Conservation (phyloP, 106 monocot genomes). For the Apostasia shenzhenica region DNA sequence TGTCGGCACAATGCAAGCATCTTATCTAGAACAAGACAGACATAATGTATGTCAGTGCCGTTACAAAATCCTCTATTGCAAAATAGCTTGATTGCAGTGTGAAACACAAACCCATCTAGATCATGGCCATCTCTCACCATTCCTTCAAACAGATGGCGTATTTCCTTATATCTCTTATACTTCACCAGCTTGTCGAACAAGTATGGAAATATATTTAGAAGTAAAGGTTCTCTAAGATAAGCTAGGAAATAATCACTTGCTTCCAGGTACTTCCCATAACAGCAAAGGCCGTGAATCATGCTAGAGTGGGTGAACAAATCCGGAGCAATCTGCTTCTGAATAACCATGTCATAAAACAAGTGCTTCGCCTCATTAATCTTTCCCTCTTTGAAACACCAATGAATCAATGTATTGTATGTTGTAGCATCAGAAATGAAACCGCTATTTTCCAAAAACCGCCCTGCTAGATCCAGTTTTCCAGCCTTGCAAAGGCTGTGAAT, state of each 20-base stretch:
- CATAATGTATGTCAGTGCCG: constrained; percentile 18
- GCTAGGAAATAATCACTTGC: constrained; percentile 25
- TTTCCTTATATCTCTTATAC: constrained; percentile 17
- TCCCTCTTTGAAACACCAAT: constrained; percentile 26
- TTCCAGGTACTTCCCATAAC: constrained; percentile 24
- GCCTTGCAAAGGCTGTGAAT: constrained; percentile 45
- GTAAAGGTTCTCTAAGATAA: constrained; percentile 24
- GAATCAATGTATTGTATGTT: constrained; percentile 47
- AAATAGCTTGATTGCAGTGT: constrained; percentile 25
- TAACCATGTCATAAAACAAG: constrained; percentile 30
- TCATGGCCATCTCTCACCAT: constrained; percentile 13
- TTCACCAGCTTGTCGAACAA: constrained; percentile 20
- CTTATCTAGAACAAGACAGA: constrained; percentile 38
- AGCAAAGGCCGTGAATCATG: constrained; percentile 37
- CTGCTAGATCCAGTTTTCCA: constrained; percentile 27
- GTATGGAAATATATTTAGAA: constrained; percentile 6
- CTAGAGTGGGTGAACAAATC: constrained; percentile 41
- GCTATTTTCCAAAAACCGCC: constrained; percentile 15
- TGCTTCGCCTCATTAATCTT: constrained; percentile 20
- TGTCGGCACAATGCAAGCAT: constrained; percentile 21
- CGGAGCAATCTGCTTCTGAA: constrained; percentile 24
- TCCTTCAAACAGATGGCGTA: constrained; percentile 16
- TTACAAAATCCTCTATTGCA: constrained; percentile 44
- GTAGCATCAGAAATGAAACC: constrained; percentile 30
- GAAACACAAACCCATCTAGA: constrained; percentile 18